Evolutionary conservation across 163 green algal species (phyloP).

Genomic region (Scenedesmus sp.): DNA sequence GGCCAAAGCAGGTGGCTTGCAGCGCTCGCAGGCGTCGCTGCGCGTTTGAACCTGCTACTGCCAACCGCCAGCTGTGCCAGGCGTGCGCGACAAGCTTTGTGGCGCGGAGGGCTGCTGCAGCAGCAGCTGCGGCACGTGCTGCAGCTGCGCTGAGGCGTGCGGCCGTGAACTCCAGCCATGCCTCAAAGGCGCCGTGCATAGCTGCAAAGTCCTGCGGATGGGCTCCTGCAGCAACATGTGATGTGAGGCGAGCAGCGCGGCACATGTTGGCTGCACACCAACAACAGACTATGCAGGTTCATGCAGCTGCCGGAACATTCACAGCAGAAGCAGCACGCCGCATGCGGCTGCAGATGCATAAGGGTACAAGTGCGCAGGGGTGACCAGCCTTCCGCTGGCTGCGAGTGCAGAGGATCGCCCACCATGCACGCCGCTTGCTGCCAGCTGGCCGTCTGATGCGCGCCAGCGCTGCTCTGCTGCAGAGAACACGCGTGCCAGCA

Average conservation of each 20-base stretch:
- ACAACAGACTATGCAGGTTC: background rate
- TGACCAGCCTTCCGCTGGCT: background rate
- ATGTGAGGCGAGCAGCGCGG: too few species aligned
- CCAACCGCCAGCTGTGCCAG: slow-evolving; percentile 21
- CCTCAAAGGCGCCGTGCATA: background rate
- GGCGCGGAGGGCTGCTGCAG: slow-evolving; percentile 15
- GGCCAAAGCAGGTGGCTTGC: background rate
- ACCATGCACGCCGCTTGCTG: background rate
- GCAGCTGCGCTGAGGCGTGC: background rate
- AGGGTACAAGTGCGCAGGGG: background rate
- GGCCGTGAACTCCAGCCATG: slow-evolving; percentile 14
- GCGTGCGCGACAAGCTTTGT: background rate
- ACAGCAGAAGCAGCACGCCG: background rate
- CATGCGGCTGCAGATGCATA: background rate
- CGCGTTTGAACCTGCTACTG: background rate
- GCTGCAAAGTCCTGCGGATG: background rate
- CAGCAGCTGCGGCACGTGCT: slow-evolving; percentile 7
- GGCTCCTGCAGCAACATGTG: background rate
- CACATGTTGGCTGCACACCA: too few species aligned
- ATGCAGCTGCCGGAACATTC: background rate
- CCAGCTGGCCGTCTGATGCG: background rate
- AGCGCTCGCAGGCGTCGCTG: background rate
- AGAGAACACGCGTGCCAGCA: slow-evolving; percentile 27
- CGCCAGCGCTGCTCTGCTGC: slow-evolving; percentile 2
- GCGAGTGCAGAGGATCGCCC: background rate